These are phyloP conservation scores for Deinandra increscens DNA, from an alignment of 129 eudicot species.

Conservation along the genomic window DNA sequence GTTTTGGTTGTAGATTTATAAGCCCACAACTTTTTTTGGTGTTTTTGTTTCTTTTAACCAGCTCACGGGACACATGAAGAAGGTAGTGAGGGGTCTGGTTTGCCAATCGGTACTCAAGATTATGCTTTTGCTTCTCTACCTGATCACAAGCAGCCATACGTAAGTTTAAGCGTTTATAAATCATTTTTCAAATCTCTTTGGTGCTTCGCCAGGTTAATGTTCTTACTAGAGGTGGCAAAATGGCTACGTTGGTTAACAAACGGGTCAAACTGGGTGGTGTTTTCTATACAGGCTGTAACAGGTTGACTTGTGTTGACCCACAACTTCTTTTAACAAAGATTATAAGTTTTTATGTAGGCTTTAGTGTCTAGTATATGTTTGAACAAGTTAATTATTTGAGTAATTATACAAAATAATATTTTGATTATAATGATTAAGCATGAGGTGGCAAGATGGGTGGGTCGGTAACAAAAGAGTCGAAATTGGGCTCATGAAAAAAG, in stretches of 20 bases:
- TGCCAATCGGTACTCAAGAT: slow-evolving; percentile 40
- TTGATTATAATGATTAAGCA: background rate
- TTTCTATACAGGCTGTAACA: background rate
- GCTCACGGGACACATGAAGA: slow-evolving; percentile 45
- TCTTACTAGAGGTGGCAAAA: background rate
- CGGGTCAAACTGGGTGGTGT: background rate
- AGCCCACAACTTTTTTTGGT: background rate
- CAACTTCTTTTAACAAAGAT: background rate
- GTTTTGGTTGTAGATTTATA: background rate
- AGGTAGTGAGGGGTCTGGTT: slow-evolving; percentile 34
- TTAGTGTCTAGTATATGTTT: background rate
- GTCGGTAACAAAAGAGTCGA: background rate
- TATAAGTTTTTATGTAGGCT: background rate
- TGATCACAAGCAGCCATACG: slow-evolving; percentile 44
- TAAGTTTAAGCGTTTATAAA: slow-evolving; percentile 24
- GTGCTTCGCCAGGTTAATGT: background rate
- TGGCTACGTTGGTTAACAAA: background rate
- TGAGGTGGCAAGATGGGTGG: background rate
- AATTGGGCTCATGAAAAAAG: background rate
- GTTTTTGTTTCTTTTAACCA: slow-evolving; percentile 16
- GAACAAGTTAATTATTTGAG: background rate
- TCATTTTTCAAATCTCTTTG: background rate
- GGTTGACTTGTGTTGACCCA: background rate
- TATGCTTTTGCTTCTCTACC: slow-evolving; percentile 33
- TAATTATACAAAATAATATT: background rate